Evolutionary conservation across 2,329 filamentous ascomycete species (phyloP), one percentile per base, ranked within the genome.

Genomic region (Colletotrichum scovillei): DNA sequence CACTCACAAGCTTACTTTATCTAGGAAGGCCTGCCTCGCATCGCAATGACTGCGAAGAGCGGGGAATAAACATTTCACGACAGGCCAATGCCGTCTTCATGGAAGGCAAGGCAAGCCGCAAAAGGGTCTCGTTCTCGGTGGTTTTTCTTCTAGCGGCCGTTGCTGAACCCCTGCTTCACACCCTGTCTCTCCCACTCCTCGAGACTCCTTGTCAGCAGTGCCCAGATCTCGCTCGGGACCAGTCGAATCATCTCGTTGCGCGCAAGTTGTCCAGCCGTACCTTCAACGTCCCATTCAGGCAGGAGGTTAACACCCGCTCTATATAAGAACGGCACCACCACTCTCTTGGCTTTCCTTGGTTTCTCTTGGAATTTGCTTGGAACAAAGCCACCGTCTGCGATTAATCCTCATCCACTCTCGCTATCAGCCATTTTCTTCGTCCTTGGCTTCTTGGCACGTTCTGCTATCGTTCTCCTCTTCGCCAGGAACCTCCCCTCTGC

Each of bases 291-390:
- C 70, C 56, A 7, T 73, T 73, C 28, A 30, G 70, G 70, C 55
- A 73, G 70, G 70, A 73, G 70, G 60, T 65, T 70, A 70, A 65
- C 32, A n/a, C 30, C 46, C n/a, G 19, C 46, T 35, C 55, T 62
- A 60, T 73, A 73, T 73, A 73, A 73, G 49, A 56, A 26, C 53
- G 67, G 70, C 70, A 55, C 35, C 19, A 56, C 46, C 70, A 58
- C 67, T 64, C 59, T 56, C 70, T 73, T 73, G 70, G 70, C 70
- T 73, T 64, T 72, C 59, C 65, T 72, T 72, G 69, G 28, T 53
- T 64, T 69, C 32, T 73, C 69, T 72, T 72, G 69, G 69, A 64
- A 55, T n/a, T 70, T 24, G 60, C 60, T 70, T 70, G 67, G 67
- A 49, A 32, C 26, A 12, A 35, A 24, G 5, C 67, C 55, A 55